phyloP scores from a whole-genome alignment of 805 yeast genomes.

The Komagataella populi region DNA sequence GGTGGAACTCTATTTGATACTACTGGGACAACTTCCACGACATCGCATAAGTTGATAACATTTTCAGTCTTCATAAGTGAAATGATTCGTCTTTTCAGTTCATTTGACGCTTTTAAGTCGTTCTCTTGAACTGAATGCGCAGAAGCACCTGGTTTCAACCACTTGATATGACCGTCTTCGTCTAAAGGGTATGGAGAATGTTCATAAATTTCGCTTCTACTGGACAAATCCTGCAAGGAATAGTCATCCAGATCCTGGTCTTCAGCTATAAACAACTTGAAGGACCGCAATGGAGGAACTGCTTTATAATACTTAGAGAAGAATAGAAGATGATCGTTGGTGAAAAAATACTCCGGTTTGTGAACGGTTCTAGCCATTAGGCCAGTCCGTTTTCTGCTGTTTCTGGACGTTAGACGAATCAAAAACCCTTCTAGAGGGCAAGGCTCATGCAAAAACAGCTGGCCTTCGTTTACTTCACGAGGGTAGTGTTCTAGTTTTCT shows the following conservation, averaged over 20 bases:
- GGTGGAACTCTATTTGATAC: constrained; percentile 5
- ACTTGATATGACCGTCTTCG: constrained; percentile 37
- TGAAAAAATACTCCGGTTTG: constrained; percentile 47
- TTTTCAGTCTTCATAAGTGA: constrained; percentile 45
- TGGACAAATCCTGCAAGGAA: constrained; percentile 8
- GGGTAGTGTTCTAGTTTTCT: constrained; percentile 32
- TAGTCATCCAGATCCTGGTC: constrained; percentile 9
- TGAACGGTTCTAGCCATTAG: constrained; percentile 23
- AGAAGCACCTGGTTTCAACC: constrained; percentile 35
- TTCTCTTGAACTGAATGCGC: constrained; percentile 26
- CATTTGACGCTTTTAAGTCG: constrained; percentile 51
- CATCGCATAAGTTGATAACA: constrained; percentile 42
- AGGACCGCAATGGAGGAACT: constrained; percentile 38
- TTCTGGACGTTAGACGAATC: constrained; percentile 35
- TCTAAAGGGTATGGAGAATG: constrained; percentile 44
- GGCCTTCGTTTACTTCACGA: constrained; percentile 11
- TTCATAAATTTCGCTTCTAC: constrained; percentile 24
- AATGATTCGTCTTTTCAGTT: constrained; percentile 46
- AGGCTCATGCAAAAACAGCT: constrained; percentile 36
- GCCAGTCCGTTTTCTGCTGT: constrained; percentile 21
- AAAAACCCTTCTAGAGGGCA: constrained; percentile 74
- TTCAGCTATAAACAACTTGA: neutral
- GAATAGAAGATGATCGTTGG: constrained; percentile 49
- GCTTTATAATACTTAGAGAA: constrained; percentile 41
- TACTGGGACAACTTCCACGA: constrained; percentile 25